A percentile compares a stretch with the other conserved stretches of the same genome.
These are phyloP conservation scores for Boletus pseudopeckii DNA, from an alignment of 768 basidiomycete genomes.

Conservation along the genomic window DNA sequence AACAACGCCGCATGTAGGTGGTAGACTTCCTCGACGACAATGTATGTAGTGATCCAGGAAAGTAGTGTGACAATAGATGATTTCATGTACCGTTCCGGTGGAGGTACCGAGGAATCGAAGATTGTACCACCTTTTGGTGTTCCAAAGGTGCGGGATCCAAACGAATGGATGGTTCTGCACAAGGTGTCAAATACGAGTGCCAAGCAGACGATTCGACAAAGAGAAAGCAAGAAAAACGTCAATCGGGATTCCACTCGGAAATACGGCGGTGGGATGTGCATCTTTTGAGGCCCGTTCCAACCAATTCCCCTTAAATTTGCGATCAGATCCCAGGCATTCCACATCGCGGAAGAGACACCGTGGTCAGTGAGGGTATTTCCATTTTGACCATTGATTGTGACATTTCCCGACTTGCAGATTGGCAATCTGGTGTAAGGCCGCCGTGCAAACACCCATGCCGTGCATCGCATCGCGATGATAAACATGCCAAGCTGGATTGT, in stretches of 20 bases:
- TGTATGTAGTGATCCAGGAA: slow-evolving; percentile 42
- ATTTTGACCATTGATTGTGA: background rate
- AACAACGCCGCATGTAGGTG: slow-evolving; percentile 41
- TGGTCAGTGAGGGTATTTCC: background rate
- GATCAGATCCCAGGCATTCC: slow-evolving; percentile 28
- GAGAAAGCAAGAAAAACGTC: slow-evolving; percentile 16
- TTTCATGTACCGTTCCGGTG: slow-evolving; percentile 36
- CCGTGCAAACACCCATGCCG: slow-evolving; percentile 20
- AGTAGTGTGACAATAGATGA: slow-evolving; percentile 44
- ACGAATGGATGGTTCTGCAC: slow-evolving; percentile 1
- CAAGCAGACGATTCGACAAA: slow-evolving; percentile 10
- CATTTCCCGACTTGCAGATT: background rate
- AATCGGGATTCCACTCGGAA: slow-evolving; percentile 18
- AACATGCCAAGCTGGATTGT: slow-evolving; percentile 23
- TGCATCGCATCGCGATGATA: slow-evolving; percentile 21
- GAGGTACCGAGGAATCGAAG: slow-evolving; percentile 33
- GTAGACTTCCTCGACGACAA: slow-evolving; percentile 43
- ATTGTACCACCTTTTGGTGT: slow-evolving; percentile 35
- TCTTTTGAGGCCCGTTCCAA: slow-evolving; percentile 18
- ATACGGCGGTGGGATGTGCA: slow-evolving; percentile 12
- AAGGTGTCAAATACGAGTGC: slow-evolving; percentile 4
- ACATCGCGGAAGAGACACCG: slow-evolving; percentile 15
- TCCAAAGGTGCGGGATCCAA: slow-evolving; percentile 41
- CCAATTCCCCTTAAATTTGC: slow-evolving; percentile 28
- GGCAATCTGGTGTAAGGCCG: slow-evolving; percentile 15